Base-by-base conservation (phyloP, 495 filamentous ascomycete species). In the Podospora pseudocomata region DNA sequence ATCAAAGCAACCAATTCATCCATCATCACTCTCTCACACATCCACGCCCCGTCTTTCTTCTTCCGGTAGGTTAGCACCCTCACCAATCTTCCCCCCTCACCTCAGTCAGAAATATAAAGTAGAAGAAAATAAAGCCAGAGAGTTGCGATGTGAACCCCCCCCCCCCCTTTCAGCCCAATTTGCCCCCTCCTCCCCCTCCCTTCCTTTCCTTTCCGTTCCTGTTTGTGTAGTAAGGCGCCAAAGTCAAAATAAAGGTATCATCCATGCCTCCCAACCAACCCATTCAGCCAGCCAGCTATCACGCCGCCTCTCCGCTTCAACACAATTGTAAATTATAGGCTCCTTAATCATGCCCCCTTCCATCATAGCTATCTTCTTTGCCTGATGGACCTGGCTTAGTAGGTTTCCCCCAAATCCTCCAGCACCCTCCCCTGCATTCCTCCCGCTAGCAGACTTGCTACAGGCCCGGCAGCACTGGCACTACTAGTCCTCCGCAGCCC, bases 391-490 rank as follows among this genome's bases (percentile, higher is more conserved):
- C 39, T 49, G 15, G 39, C 39, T 49, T 62, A 84, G 65, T 83
- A 84, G 4, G 81, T 84, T 76, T 84, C 82, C 19, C 82, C 82
- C 27, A 84, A 74, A 62, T 84, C 82, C 65, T 76, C 80, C 64
- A 84, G 65, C 67, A 79, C 80, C 63, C 73, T 75, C n/a, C 20
- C 62, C 5, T 44, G 9, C 39, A 49, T 49, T 18, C 44, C 11
- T 56, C 32, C 2, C 44, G 23, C 0, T 2, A 27, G 18, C 61
- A 55, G 27, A 54, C 57, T 55, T 28, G 58, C 13, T 2, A 57
- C 30, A 39, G 61, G 49, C 18, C 61, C 27, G 34, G 56, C 62
- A 16, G 61, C 65, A 13, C 71, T 70, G 4, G 70, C 49, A 6
- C 70, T 78, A 63, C 78, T 84, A 27, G 73, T 76, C 72, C 84